Percentiles rank a stretch among this genome's conserved stretches.
Evolutionary conservation across 176 grass and related monocot genomes (phyloP).

Genomic region (Ensete ventricosum): DNA sequence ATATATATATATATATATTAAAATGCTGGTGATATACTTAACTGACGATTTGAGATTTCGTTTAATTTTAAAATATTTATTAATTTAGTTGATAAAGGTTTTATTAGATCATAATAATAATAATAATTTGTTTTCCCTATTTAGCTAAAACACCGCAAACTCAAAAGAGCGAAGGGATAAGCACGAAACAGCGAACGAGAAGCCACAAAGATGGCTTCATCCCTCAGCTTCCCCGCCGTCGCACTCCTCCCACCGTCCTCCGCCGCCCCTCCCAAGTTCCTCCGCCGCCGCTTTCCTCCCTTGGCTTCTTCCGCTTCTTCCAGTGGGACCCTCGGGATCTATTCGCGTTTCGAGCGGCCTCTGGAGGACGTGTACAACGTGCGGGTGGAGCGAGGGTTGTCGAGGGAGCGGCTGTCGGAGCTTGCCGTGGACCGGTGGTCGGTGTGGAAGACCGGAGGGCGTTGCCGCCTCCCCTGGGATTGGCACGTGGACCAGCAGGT

Average conservation of each 20-base stretch:
- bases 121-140: too few relatives aligned
- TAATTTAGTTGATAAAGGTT: too few relatives aligned
- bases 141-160: not conserved
- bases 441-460: constrained; percentile 64
- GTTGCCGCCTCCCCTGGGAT: constrained; percentile 70
- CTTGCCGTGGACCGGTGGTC: constrained; percentile 65
- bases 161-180: not conserved
- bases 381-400: constrained; percentile 58
- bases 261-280: not conserved
- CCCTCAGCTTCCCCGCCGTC: not conserved
- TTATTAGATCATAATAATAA: too few relatives aligned
- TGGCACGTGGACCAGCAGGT: constrained; percentile 97
- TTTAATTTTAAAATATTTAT: too few relatives aligned
- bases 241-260: not conserved
- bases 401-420: constrained; percentile 43
- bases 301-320: not conserved
- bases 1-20: too few relatives aligned
- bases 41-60: too few relatives aligned
- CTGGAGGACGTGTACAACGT: constrained; percentile 82
- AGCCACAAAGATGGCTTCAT: not conserved
- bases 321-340: not conserved
- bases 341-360: constrained; percentile 20
- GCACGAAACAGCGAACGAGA: not conserved
- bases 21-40: too few relatives aligned
- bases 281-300: not conserved